Conservation (phyloP, 352 stramenopile species). For the Phytophthora pini region DNA sequence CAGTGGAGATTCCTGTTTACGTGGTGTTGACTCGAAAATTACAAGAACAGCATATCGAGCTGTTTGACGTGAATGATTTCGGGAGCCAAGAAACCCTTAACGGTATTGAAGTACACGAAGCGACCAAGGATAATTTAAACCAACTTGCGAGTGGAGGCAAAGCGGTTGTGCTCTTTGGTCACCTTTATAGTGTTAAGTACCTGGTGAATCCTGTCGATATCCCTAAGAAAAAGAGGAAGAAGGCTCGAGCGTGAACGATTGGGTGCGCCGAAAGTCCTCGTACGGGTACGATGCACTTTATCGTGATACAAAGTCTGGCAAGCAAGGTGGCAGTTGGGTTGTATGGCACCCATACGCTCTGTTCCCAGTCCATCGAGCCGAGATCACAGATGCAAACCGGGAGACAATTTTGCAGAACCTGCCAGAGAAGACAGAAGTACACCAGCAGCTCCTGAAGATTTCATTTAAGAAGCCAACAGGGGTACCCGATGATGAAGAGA, state of each 20-base stretch:
- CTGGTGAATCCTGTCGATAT: conserved; percentile 35
- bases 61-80: conserved; percentile 47
- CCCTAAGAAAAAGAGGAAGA: conserved; percentile 35
- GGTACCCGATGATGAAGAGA: no score
- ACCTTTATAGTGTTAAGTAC: conserved; percentile 39
- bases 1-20: conserved; percentile 42
- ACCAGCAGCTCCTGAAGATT: no score
- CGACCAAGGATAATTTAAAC: conserved; percentile 44
- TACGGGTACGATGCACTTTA: conserved; percentile 63
- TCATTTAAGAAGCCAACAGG: no score
- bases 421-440: no score
- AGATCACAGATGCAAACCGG: no score
- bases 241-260: conserved; percentile 27
- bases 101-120: conserved; percentile 50
- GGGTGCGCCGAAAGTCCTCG: conserved; percentile 46
- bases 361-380: conserved; percentile 49
- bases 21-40: conserved; percentile 26
- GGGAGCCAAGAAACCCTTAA: conserved; percentile 28
- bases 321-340: conserved; percentile 26
- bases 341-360: conserved; percentile 59
- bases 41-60: conserved; percentile 18
- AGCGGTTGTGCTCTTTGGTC: conserved; percentile 43
- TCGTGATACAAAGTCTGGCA: conserved; percentile 22
- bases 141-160: conserved; percentile 13
- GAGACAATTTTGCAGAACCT: no score